Conservation (phyloP, 805 yeast genomes). For the Groenewaldozyma tartarivorans region DNA sequence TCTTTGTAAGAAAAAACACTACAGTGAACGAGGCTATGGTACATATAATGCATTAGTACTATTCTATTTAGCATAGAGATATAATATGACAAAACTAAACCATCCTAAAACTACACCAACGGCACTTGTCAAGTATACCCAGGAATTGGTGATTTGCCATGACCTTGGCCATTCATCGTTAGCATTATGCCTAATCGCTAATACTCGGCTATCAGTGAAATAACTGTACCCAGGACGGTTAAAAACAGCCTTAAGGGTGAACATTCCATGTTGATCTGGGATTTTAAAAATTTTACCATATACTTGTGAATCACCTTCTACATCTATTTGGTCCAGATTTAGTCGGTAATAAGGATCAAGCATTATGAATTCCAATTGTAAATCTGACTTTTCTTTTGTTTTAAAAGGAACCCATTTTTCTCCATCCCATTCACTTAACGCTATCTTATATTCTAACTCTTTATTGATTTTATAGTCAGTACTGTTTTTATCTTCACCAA, state of each 20-base stretch:
- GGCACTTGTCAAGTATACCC: constrained; percentile 79
- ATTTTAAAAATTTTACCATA: constrained; percentile 50
- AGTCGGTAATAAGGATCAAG: constrained; percentile 92
- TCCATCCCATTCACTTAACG: constrained; percentile 36
- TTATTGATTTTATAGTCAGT: constrained; percentile 69
- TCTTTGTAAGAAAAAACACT: neutral
- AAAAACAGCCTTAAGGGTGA: constrained; percentile 73
- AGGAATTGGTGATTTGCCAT: constrained; percentile 86
- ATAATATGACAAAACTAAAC: constrained; percentile 65
- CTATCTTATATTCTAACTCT: constrained; percentile 43
- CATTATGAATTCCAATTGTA: constrained; percentile 81
- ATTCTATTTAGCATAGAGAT: constrained; percentile 31
- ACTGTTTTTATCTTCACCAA: constrained; percentile 23
- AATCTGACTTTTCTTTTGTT: constrained; percentile 32
- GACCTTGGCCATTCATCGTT: constrained; percentile 91
- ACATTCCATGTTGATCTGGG: constrained; percentile 97
- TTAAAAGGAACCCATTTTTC: constrained; percentile 60
- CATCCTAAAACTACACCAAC: constrained; percentile 63
- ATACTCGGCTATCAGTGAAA: constrained; percentile 54
- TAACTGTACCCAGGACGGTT: constrained; percentile 67
- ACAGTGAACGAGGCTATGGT: neutral
- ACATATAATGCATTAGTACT: neutral
- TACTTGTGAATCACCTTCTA: constrained; percentile 29
- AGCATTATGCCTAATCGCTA: constrained; percentile 87
- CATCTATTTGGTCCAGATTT: constrained; percentile 35